Percentiles rank a stretch among this genome's conserved stretches.
Conservation (phyloP, 2,329 filamentous ascomycete genomes). For the Ophiobolus disseminans region DNA sequence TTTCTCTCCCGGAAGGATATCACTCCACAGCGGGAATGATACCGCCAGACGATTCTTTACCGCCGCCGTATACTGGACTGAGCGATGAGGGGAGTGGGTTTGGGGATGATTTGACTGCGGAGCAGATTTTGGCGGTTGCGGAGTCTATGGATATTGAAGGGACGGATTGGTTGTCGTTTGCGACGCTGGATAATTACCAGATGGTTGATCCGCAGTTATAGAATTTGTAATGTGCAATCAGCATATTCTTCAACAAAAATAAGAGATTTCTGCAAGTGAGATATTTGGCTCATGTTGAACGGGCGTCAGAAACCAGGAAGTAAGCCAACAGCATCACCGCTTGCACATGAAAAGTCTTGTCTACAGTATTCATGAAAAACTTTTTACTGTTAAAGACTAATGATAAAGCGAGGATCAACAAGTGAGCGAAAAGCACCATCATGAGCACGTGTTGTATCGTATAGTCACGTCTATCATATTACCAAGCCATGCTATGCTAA, state of each 20-base stretch:
- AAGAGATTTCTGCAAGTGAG: too few species aligned
- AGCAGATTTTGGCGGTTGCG: conserved; percentile 57
- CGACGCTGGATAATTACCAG: conserved; percentile 52
- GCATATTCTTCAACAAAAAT: neutral
- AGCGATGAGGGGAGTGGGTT: conserved; percentile 35
- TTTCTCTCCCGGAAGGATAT: conserved; percentile 14
- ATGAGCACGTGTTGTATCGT: neutral
- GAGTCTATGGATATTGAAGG: conserved; percentile 56
- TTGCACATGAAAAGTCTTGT: too few species aligned
- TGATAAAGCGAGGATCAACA: too few species aligned
- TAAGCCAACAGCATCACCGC: too few species aligned
- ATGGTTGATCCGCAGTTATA: conserved; percentile 22
- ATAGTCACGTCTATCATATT: neutral
- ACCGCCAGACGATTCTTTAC: conserved; percentile 14
- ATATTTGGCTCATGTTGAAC: too few species aligned
- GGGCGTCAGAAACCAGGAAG: too few species aligned
- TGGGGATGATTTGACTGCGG: conserved; percentile 52
- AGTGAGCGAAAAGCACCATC: too few species aligned
- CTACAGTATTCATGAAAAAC: too few species aligned
- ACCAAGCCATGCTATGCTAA: neutral
- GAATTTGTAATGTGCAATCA: neutral
- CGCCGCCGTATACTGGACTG: conserved; percentile 23
- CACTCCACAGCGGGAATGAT: conserved; percentile 14
- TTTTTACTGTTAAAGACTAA: too few species aligned
- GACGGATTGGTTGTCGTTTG: conserved; percentile 58